Conservation (phyloP, 176 grass and related monocot species). For the Oryza officinalis region DNA sequence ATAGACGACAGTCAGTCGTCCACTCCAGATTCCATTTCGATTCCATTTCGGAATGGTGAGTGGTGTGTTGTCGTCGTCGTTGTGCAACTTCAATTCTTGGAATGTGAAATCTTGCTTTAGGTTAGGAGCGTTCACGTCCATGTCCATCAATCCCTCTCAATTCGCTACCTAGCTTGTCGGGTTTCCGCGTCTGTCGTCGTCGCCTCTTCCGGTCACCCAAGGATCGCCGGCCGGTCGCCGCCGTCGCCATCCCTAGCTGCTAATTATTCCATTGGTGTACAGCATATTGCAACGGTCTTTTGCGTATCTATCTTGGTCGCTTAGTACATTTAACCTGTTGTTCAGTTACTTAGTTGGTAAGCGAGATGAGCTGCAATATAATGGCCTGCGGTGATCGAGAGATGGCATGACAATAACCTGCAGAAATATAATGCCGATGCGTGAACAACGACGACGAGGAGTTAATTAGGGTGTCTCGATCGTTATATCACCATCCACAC, state of each 20-base stretch:
- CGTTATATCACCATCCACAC: too few relatives aligned
- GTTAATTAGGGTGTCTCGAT: not conserved
- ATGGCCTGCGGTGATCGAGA: not conserved
- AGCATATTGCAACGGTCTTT: not conserved
- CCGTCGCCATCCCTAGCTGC: not conserved
- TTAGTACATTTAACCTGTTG: not conserved
- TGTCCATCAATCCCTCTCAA: not conserved
- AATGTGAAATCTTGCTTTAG: not conserved
- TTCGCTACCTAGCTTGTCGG: not conserved
- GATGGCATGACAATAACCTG: not conserved
- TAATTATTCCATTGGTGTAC: too few relatives aligned
- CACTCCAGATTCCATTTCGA: too few relatives aligned
- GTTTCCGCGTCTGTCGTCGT: not conserved
- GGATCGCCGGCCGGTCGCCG: not conserved
- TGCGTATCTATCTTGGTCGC: not conserved
- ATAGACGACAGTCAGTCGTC: too few relatives aligned
- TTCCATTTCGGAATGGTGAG: too few relatives aligned
- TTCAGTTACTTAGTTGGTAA: not conserved
- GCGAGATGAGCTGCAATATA: too few relatives aligned
- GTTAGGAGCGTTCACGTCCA: not conserved
- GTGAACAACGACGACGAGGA: not conserved
- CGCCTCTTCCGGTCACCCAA: not conserved
- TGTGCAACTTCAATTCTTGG: not conserved
- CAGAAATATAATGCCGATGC: not conserved
- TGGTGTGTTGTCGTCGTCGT: too few relatives aligned